Percentiles rank a stretch among this genome's conserved stretches.
Conservation (phyloP, 169 alveolate genomes). For the Plasmodium vivax region DNA sequence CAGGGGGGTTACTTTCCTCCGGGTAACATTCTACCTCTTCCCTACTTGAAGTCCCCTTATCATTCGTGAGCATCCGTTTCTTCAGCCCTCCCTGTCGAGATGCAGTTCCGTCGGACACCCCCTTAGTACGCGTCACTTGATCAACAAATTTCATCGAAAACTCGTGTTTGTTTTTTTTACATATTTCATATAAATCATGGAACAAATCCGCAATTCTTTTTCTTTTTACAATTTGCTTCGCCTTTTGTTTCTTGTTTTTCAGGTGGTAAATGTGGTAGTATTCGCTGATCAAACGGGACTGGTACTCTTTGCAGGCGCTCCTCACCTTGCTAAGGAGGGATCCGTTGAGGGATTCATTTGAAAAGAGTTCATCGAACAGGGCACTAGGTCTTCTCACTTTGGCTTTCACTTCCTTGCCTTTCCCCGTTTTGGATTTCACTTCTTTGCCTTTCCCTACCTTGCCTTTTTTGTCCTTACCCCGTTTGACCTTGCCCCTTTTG, state of each 20-base stretch:
- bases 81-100: not conserved
- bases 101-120: not conserved
- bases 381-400: not conserved
- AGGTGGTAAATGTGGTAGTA: not conserved
- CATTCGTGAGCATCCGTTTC: not conserved
- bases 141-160: constrained; percentile 23
- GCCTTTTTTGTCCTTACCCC: not conserved
- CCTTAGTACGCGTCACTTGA: not conserved
- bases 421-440: not conserved
- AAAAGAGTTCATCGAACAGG: not conserved
- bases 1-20: not conserved
- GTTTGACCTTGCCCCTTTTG: not conserved
- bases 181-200: constrained; percentile 2
- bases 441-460: not conserved
- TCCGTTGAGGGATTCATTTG: not conserved
- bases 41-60: not conserved
- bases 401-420: not conserved
- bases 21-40: not conserved
- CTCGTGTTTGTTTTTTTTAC: constrained; percentile 17
- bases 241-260: not conserved
- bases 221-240: not conserved
- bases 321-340: not conserved
- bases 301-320: constrained; percentile 3
- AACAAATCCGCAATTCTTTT: constrained; percentile 10
- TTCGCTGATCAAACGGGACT: constrained; percentile 1